Percentiles rank a stretch among this genome's conserved stretches.
Conservation (phyloP, 2,329 filamentous ascomycete species). For the Truncatella angustata region DNA sequence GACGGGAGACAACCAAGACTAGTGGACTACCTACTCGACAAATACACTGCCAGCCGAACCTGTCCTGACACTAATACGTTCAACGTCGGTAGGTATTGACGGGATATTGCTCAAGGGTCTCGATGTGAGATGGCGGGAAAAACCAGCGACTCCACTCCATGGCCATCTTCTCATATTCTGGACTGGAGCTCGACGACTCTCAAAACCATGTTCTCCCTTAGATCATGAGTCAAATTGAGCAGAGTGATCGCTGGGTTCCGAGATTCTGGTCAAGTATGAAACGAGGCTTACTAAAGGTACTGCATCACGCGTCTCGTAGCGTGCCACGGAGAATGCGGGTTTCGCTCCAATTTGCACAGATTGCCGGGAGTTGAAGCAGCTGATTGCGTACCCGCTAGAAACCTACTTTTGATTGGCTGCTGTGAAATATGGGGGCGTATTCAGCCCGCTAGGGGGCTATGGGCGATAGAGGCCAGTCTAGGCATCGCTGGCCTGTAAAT, state of each 20-base stretch:
- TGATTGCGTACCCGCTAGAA: background rate
- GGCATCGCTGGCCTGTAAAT: too few relatives aligned
- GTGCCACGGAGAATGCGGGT: background rate
- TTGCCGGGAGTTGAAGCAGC: background rate
- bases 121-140: conserved; percentile 12
- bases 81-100: conserved; percentile 23
- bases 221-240: too few relatives aligned
- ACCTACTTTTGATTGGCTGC: background rate
- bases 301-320: conserved; percentile 4
- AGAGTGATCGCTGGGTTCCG: too few relatives aligned
- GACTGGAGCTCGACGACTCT: background rate
- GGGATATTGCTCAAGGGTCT: conserved; percentile 19
- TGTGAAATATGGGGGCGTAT: background rate
- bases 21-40: conserved; percentile 47
- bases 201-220: too few relatives aligned
- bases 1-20: background rate
- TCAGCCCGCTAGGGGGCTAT: too few relatives aligned
- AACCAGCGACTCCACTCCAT: conserved; percentile 11
- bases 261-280: background rate
- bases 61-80: conserved; percentile 44
- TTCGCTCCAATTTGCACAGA: background rate
- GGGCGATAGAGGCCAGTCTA: too few relatives aligned
- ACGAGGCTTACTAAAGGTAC: background rate
- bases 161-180: conserved; percentile 14
- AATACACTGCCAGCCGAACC: conserved; percentile 49